phyloP scores from a whole-genome alignment of 2,329 filamentous ascomycete genomes.

The Microcyclospora tardicrescens region DNA sequence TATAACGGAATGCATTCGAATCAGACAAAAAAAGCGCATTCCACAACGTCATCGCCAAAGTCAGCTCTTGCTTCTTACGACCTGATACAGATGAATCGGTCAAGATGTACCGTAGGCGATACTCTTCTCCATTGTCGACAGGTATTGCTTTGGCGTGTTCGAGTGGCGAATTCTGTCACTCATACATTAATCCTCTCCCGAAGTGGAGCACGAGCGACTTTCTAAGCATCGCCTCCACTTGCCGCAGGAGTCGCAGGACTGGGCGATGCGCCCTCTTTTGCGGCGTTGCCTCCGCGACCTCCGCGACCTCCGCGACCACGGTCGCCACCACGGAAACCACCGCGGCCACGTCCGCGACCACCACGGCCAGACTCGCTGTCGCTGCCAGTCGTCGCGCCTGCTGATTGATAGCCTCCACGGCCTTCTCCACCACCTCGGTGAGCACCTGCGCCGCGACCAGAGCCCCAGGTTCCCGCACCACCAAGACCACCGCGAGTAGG shows the following conservation, averaged over 20 bases:
- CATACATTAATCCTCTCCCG: not conserved
- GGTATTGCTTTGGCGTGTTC: not conserved
- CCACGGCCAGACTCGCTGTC: conserved; percentile 59
- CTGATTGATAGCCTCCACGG: conserved; percentile 21
- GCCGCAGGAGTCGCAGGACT: conserved; percentile 10
- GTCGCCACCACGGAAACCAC: conserved; percentile 40
- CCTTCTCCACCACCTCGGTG: conserved; percentile 45
- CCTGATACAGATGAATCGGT: no score
- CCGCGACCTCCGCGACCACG: conserved; percentile 36
- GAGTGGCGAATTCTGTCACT: not conserved
- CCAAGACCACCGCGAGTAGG: conserved; percentile 30
- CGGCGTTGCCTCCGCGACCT: conserved; percentile 20
- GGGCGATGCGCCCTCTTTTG: conserved; percentile 12
- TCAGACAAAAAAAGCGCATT: no score
- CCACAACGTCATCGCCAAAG: no score
- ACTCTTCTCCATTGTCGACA: not conserved
- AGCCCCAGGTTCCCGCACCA: conserved; percentile 49
- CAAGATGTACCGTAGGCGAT: no score
- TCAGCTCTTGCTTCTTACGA: no score
- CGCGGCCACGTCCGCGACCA: conserved; percentile 31
- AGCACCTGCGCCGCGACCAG: conserved; percentile 45
- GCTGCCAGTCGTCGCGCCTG: conserved; percentile 33
- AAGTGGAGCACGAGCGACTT: not conserved
- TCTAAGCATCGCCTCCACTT: conserved; percentile 19
- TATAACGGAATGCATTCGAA: no score